Evolutionary conservation across 257 asterid genomes (phyloP), one percentile per base, ranked within the genome.

Genomic region (Salvia rosmarinus): DNA sequence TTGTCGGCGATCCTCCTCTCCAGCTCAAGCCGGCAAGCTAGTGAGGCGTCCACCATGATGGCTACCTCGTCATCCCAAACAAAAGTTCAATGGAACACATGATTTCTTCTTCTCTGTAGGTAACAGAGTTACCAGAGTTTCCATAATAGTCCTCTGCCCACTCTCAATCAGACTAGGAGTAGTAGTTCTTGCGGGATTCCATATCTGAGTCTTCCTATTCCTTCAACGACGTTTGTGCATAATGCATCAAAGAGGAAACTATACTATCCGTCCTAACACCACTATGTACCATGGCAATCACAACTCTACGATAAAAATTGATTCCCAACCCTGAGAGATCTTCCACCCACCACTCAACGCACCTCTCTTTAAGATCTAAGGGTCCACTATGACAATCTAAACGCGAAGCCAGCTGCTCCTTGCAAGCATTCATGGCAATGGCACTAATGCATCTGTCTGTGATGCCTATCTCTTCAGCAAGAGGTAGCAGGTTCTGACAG

Each of bases 331-430:
- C 67, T 0, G 86, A 77, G 3, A 86, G 85, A 64, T 86, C 90
- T 69, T 84, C 92, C 9, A 82, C 80, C 96, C 96, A 88, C 92
- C 96, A 88, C 62, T 86, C 91, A 1, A 77, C 49, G 66, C 85
- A 76, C 60, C 81, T 64, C 39, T 77, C 87, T 68, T 79, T 79
- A 20, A 73, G 69, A 17, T 79, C 87, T 28, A 74, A 34, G 0
- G 80, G 57, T 42, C 81, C 83, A 73, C 83, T 66, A 14, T 68
- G 70, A 67, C 81, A 79, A 57, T 85, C 90, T 28, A 85, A 47
- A 69, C 75, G 78, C 6, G 89, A 79, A 14, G 65, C 86, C 68
- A 86, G 76, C 83, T 88, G 89, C 66, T 90, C 95, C 54, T 82
- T 77, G n/a, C 88, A 75, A 21, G 89, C 91, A 51, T 68, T 74